Percentiles rank a stretch among this genome's conserved stretches.
Evolutionary conservation across 78 protist genomes (phyloP).

Genomic region (Creolimax fragrantissima): DNA sequence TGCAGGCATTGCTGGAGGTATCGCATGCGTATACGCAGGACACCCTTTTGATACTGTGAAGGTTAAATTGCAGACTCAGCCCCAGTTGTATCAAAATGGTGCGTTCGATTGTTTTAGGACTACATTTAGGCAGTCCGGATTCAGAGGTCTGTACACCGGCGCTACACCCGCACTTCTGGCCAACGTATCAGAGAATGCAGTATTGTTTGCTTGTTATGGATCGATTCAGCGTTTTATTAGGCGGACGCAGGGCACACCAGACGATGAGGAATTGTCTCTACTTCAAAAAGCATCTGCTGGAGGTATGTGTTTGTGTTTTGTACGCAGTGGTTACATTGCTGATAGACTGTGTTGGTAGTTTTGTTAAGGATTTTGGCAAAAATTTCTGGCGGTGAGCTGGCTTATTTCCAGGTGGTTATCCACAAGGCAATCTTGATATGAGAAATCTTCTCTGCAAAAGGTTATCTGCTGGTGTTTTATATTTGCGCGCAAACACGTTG

Average conservation of each 20-base stretch:
- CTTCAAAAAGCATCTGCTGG: background rate
- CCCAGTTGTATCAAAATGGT: background rate
- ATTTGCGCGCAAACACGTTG: too few relatives aligned
- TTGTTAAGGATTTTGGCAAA: too few relatives aligned
- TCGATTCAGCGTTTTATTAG: background rate
- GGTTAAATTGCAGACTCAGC: background rate
- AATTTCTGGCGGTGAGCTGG: too few relatives aligned
- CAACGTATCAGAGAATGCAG: background rate
- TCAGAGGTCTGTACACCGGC: background rate
- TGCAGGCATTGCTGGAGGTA: background rate
- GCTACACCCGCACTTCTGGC: background rate
- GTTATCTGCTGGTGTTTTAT: too few relatives aligned
- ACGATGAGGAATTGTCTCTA: background rate
- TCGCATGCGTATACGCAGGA: background rate
- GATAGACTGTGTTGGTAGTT: too few relatives aligned
- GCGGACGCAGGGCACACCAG: background rate
- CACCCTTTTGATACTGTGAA: background rate
- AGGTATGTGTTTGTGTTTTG: too few relatives aligned
- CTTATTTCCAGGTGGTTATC: too few relatives aligned
- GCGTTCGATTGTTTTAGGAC: background rate
- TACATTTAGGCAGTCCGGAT: background rate
- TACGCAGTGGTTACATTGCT: too few relatives aligned
- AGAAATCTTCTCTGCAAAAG: too few relatives aligned
- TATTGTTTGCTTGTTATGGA: background rate
- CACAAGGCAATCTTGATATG: too few relatives aligned